phyloP scores from a whole-genome alignment of 345 rosid species.

The Brassica juncea region DNA sequence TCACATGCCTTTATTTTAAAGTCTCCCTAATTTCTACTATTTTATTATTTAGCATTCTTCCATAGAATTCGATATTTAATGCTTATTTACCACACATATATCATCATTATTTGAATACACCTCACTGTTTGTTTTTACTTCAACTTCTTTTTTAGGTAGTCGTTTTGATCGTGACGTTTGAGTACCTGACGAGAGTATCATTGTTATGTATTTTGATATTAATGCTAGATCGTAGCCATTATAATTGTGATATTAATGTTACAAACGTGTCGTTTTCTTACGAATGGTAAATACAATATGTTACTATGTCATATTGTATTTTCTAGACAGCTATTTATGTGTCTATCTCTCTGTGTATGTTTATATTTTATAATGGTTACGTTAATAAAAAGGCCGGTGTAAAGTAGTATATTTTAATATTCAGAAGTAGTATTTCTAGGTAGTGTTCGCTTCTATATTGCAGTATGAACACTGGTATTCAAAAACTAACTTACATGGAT shows the following conservation, averaged over 20 bases:
- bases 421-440: slow-evolving; percentile 2
- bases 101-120: background rate
- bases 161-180: background rate
- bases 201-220: slow-evolving; percentile 2
- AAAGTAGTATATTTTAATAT: background rate
- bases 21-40: background rate
- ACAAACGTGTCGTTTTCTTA: background rate
- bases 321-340: background rate
- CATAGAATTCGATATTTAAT: slow-evolving; percentile 27
- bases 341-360: background rate
- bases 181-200: background rate
- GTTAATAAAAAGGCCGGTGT: background rate
- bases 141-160: background rate
- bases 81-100: background rate
- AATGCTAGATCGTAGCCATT: background rate
- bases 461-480: slow-evolving; percentile 22
- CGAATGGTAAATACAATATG: background rate
- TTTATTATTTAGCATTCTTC: slow-evolving; percentile 11
- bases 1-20: slow-evolving; percentile 26
- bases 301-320: background rate
- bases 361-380: background rate
- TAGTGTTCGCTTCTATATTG: slow-evolving; percentile 1
- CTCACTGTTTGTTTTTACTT: background rate
- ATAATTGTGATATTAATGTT: background rate
- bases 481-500: slow-evolving; percentile 16